Conservation (phyloP, 2,329 filamentous ascomycete species). For the Raffaelea albimanens region DNA sequence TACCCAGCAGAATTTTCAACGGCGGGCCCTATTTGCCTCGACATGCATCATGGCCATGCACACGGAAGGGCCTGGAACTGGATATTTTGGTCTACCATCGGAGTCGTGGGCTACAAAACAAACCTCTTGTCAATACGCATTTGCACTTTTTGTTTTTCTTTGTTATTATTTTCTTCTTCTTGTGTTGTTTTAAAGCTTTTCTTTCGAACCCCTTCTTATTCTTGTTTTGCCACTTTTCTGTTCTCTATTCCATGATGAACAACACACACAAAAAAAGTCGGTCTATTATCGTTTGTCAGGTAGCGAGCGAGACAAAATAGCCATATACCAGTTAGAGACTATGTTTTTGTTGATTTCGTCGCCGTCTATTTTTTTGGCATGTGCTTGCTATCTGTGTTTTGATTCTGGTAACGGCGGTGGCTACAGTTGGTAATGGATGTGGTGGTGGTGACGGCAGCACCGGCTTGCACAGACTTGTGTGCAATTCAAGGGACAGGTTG, state of each 20-base stretch:
- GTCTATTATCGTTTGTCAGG: slow-evolving; percentile 3
- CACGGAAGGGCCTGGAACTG: not conserved
- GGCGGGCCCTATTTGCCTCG: not conserved
- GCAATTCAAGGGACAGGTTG: too few species aligned
- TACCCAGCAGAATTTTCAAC: too few species aligned
- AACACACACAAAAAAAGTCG: not conserved
- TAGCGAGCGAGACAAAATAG: slow-evolving; percentile 2
- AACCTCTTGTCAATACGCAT: not conserved
- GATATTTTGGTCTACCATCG: not conserved
- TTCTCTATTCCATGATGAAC: too few species aligned
- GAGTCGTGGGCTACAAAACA: slow-evolving; percentile 3
- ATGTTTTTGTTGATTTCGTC: not conserved
- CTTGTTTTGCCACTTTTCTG: not conserved
- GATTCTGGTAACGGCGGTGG: too few species aligned
- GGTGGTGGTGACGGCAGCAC: too few species aligned
- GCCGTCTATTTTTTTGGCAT: not conserved
- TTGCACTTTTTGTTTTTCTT: not conserved
- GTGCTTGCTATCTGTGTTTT: not conserved
- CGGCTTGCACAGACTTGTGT: too few species aligned
- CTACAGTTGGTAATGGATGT: too few species aligned
- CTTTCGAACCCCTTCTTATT: not conserved
- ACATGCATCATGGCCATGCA: not conserved
- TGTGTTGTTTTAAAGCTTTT: not conserved
- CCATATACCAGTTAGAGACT: not conserved
- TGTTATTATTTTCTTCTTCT: not conserved